Percentiles rank a stretch among this genome's conserved stretches.
These are phyloP conservation scores for Elaeis oleifera DNA, from an alignment of 202 grass and related monocot genomes.

Conservation along the genomic window DNA sequence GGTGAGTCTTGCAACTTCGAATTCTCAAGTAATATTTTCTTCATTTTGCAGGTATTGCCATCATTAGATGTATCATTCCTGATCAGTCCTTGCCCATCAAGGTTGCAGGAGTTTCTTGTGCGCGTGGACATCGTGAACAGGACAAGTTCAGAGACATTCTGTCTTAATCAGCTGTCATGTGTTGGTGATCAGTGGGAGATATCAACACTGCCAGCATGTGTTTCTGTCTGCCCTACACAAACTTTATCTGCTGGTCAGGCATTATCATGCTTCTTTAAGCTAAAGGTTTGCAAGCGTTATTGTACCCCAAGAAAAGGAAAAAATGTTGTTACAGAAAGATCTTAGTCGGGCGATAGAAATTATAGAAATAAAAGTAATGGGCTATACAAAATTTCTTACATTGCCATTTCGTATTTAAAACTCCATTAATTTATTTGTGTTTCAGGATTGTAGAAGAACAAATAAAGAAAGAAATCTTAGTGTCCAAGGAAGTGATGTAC, in stretches of 20 bases:
- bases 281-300: slow-evolving; percentile 54
- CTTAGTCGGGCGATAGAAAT: too few species aligned
- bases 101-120: slow-evolving; percentile 78
- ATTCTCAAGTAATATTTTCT: slow-evolving; percentile 14
- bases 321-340: background rate
- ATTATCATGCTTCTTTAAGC: slow-evolving; percentile 83
- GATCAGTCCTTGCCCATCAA: slow-evolving; percentile 60
- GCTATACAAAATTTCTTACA: too few species aligned
- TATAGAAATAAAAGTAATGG: too few species aligned
- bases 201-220: slow-evolving; percentile 57
- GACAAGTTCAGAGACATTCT: slow-evolving; percentile 55
- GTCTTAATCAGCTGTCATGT: slow-evolving; percentile 79
- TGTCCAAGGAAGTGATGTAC: slow-evolving; percentile 43
- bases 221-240: slow-evolving; percentile 49
- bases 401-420: too few species aligned
- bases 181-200: slow-evolving; percentile 60
- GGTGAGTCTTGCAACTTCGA: background rate
- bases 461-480: slow-evolving; percentile 27
- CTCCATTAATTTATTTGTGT: slow-evolving; percentile 9
- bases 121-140: slow-evolving; percentile 72
- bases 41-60: slow-evolving; percentile 61
- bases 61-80: slow-evolving; percentile 79
- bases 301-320: background rate
- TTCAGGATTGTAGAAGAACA: slow-evolving; percentile 55
- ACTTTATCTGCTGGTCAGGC: slow-evolving; percentile 56